Percentiles rank a stretch among this genome's conserved stretches.
Conservation (phyloP, 106 monocot species). For the Narthecium ossifragum region DNA sequence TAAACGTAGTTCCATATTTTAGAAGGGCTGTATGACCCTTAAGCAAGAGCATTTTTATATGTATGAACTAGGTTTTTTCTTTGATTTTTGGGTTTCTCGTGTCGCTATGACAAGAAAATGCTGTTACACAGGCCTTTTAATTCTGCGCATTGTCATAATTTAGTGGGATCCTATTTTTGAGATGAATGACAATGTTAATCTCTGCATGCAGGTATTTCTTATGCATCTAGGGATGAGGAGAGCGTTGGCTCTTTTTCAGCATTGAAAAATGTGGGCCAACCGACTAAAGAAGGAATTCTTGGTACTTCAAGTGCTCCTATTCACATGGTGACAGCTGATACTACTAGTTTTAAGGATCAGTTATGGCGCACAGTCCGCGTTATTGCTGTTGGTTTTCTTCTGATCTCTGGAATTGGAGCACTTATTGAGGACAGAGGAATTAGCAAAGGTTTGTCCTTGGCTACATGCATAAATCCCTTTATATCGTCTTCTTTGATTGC, state of each 20-base stretch:
- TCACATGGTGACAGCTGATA: slow-evolving; percentile 96
- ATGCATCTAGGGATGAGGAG: slow-evolving; percentile 53
- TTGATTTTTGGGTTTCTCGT: too few relatives aligned
- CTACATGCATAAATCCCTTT: too few relatives aligned
- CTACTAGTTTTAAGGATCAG: slow-evolving; percentile 86
- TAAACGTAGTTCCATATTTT: too few relatives aligned
- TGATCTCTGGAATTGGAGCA: slow-evolving; percentile 96
- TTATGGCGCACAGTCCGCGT: slow-evolving; percentile 88
- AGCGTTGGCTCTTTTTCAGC: slow-evolving; percentile 32
- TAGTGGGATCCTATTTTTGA: too few relatives aligned
- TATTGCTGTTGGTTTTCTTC: slow-evolving; percentile 77
- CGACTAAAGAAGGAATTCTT: slow-evolving; percentile 68
- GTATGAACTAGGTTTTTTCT: too few relatives aligned
- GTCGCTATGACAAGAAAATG: too few relatives aligned
- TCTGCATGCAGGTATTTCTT: slow-evolving; percentile 40
- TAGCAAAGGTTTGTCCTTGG: slow-evolving; percentile 98
- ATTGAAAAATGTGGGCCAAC: slow-evolving; percentile 52
- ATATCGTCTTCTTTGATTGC: background rate
- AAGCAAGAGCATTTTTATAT: too few relatives aligned
- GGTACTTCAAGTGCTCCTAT: slow-evolving; percentile 86
- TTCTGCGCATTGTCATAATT: too few relatives aligned
- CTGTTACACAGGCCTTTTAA: too few relatives aligned
- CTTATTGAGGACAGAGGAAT: slow-evolving; percentile 98
- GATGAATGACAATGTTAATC: background rate
- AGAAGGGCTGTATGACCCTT: too few relatives aligned